These are phyloP conservation scores for Salix brachista DNA, from an alignment of 345 rosid genomes.

Conservation along the genomic window DNA sequence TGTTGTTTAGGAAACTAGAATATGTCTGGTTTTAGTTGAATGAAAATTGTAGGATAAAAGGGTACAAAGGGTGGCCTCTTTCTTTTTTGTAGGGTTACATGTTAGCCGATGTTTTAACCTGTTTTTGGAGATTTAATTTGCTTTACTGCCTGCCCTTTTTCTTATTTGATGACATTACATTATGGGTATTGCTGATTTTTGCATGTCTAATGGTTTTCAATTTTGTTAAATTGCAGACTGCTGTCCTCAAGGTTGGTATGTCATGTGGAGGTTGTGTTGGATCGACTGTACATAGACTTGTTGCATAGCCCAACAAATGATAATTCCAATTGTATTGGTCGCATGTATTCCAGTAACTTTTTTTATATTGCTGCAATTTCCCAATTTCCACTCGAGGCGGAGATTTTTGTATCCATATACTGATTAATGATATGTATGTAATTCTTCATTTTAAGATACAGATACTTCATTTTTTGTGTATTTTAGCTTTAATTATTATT, in stretches of 20 bases:
- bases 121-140: background rate
- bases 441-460: too few relatives aligned
- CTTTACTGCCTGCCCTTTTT: background rate
- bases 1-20: background rate
- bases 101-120: background rate
- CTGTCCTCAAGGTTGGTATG: constrained; percentile 80
- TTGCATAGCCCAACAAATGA: too few relatives aligned
- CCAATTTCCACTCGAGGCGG: too few relatives aligned
- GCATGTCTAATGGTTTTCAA: background rate
- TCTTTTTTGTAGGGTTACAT: background rate
- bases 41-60: background rate
- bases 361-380: too few relatives aligned
- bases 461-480: too few relatives aligned
- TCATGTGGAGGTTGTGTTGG: constrained; percentile 75
- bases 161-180: background rate
- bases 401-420: too few relatives aligned
- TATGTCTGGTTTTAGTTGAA: background rate
- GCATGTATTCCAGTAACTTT: too few relatives aligned
- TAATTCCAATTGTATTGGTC: too few relatives aligned
- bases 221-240: constrained; percentile 50
- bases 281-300: too few relatives aligned
- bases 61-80: background rate
- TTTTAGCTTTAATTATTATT: too few relatives aligned
- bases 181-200: background rate
- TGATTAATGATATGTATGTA: too few relatives aligned